Base-by-base conservation (phyloP, 495 filamentous ascomycete genomes). In the Jackrogersella multiformis region DNA sequence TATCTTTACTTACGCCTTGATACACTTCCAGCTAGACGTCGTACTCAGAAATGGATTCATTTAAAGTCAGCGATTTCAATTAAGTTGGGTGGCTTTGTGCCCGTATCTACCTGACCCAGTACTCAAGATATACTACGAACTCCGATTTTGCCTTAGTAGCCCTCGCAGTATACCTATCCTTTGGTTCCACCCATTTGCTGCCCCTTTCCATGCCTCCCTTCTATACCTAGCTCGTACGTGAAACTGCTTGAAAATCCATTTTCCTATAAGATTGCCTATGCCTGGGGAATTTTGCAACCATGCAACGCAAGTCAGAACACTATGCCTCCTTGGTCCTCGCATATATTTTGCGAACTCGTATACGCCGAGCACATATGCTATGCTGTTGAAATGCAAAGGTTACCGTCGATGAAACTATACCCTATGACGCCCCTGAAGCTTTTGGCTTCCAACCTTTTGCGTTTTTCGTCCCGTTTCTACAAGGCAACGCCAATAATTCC, bases 361-460 rank as follows among this genome's bases (percentile, higher is more conserved):
- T 57, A 62, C 60, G 60, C 66, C 60, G n/a, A 69, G 66, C 42
- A 59, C 35, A 56, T 65, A 66, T 62, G 67, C 67, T 66, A 70
- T 66, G 61, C 42, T 20, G 34, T 45, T 57, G 51, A 49, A 61
- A 70, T 56, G 30, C 42, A 48, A 66, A 64, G 21, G 42, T 24
- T 26, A 28, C 57, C n/a, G 23, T 36, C 32, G 24, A 59, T 56
- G 13, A 21, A 60, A 38, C 30, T 58, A 34, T 51, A 56, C 42
- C 46, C 26, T 23, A 21, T 54, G 46, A 62, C 57, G 60, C 56
- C 61, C 51, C 36, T n/a, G 26, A 61, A 20, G 24, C 23, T 49
- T 58, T n/a, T 20, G 26, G 20, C 18, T 38, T 48, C 23, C 34
- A 20, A 16, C 46, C 56, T 16, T 54, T 32, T 61, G 46, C 12